A percentile compares a stretch with the other conserved stretches of the same genome.
Conservation (phyloP, 1,139 yeast genomes). For the Sugiyamaella novakii region DNA sequence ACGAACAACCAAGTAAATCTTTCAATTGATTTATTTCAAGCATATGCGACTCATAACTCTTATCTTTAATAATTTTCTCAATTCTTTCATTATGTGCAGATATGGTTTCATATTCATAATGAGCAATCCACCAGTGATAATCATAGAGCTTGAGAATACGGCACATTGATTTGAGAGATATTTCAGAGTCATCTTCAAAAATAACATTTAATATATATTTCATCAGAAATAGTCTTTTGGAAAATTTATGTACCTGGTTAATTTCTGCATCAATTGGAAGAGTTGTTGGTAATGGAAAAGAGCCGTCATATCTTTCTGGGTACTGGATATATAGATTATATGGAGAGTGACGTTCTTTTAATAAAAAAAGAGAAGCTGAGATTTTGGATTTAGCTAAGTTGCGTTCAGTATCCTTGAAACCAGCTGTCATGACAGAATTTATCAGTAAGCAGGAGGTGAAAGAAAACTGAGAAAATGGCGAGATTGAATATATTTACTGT, state of each 20-base stretch:
- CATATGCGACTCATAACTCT: background rate
- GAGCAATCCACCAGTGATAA: background rate
- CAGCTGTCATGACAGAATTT: background rate
- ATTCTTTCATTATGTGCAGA: background rate
- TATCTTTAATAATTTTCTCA: background rate
- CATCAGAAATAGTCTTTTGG: background rate
- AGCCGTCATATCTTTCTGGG: background rate
- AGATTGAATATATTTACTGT: too few species aligned
- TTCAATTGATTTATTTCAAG: background rate
- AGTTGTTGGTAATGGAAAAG: background rate
- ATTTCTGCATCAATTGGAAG: background rate
- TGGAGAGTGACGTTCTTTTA: background rate
- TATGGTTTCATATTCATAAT: background rate
- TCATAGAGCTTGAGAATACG: background rate
- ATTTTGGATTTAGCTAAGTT: background rate
- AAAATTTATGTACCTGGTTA: background rate
- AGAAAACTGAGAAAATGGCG: too few species aligned
- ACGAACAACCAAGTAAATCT: background rate
- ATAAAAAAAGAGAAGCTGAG: background rate
- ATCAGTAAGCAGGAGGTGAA: too few species aligned
- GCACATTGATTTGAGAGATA: background rate
- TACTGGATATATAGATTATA: background rate
- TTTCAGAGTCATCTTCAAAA: background rate
- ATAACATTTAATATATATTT: too few species aligned
- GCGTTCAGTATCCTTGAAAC: background rate